Percentiles rank a stretch among this genome's conserved stretches.
Evolutionary conservation across 228 moss, liverwort and hornwort genomes (phyloP).

Genomic region (Sphagnum fallax): DNA sequence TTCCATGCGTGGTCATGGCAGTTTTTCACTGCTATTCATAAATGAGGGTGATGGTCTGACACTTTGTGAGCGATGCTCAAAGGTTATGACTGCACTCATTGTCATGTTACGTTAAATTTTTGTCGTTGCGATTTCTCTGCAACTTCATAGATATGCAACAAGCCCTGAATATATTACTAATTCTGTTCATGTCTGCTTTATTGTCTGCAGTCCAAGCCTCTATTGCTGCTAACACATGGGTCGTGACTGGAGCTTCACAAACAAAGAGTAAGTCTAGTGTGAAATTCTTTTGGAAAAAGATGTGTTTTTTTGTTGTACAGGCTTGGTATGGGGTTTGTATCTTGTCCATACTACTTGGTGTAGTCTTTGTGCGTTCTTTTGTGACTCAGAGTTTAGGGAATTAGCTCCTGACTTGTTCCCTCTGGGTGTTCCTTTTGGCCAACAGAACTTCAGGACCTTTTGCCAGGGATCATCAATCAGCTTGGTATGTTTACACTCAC

Average conservation of each 20-base stretch:
- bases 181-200: not conserved
- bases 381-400: not conserved
- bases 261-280: constrained; percentile 49
- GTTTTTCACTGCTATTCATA: too few species aligned
- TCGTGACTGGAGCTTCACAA: constrained; percentile 90
- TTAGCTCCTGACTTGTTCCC: not conserved
- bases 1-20: too few species aligned
- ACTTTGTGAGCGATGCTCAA: not conserved
- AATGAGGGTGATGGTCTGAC: not conserved
- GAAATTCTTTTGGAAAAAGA: not conserved
- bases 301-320: too few species aligned
- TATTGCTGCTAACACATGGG: constrained; percentile 97
- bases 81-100: too few species aligned
- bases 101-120: too few species aligned
- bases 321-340: too few species aligned
- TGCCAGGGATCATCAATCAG: constrained; percentile 95
- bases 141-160: too few species aligned
- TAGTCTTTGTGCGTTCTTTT: too few species aligned
- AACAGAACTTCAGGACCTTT: constrained; percentile 74
- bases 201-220: constrained; percentile 84
- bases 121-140: too few species aligned
- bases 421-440: not conserved
- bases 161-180: too few species aligned
- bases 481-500: constrained; percentile 31
- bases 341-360: too few species aligned